Conservation (phyloP, 331 rosid species). For the Malus hybrid region DNA sequence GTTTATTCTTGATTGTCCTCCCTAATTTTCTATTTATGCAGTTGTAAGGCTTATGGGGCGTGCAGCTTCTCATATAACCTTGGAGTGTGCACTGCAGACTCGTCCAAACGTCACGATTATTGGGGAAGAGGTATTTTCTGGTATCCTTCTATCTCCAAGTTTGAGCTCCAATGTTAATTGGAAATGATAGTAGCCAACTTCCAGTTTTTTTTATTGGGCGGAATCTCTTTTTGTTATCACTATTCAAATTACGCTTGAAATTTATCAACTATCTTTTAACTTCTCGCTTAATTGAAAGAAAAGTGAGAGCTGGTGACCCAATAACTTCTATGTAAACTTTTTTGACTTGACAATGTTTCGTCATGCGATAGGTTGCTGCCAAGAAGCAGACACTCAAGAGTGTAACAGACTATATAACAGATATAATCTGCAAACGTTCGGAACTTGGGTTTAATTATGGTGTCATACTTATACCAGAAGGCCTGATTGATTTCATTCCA, state of each 20-base stretch:
- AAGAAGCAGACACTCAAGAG: conserved; percentile 19
- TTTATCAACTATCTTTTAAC: not conserved
- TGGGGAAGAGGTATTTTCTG: conserved; percentile 12
- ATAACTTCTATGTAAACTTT: not conserved
- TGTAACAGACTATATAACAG: conserved; percentile 12
- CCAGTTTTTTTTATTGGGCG: not conserved
- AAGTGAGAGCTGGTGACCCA: not conserved
- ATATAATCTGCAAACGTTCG: conserved; percentile 17
- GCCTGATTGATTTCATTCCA: conserved; percentile 21
- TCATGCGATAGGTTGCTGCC: conserved; percentile 8
- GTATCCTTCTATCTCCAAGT: not conserved
- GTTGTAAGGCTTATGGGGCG: conserved; percentile 25
- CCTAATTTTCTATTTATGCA: not conserved
- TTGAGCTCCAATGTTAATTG: not conserved
- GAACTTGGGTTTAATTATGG: conserved; percentile 16
- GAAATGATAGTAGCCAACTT: not conserved
- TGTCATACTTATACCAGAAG: conserved; percentile 16
- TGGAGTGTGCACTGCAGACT: conserved; percentile 22
- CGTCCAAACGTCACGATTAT: conserved; percentile 14
- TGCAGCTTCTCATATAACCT: conserved; percentile 17
- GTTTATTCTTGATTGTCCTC: not conserved
- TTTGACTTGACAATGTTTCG: not conserved
- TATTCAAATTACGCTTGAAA: not conserved
- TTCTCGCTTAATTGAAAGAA: not conserved
- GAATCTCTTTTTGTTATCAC: not conserved